A percentile compares a stretch with the other conserved stretches of the same genome.
phyloP scores from a whole-genome alignment of 208 protist species.

The Wallacemonas sp. region DNA sequence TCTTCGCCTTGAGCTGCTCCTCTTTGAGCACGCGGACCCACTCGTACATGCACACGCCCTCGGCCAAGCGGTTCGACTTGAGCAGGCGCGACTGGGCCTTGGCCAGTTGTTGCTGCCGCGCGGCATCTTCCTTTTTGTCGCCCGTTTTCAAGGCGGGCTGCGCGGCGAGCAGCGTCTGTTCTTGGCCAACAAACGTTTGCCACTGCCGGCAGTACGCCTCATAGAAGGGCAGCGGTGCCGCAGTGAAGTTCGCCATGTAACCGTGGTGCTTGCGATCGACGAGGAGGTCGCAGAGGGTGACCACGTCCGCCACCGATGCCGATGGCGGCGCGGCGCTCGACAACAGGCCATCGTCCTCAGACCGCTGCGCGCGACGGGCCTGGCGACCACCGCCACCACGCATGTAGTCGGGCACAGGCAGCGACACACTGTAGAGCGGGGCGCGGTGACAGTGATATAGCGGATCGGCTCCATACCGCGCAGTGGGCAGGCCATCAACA shows the following conservation, averaged over 20 bases:
- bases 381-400: too few relatives aligned
- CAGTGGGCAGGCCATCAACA: conserved; percentile 21
- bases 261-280: background rate
- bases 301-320: background rate
- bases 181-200: background rate
- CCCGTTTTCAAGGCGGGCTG: conserved; percentile 13
- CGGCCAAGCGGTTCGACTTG: conserved; percentile 16
- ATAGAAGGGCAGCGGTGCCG: conserved; percentile 14
- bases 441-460: conserved; percentile 39
- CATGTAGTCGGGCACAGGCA: conserved; percentile 27
- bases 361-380: too few relatives aligned
- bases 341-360: too few relatives aligned
- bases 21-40: conserved; percentile 33
- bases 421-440: conserved; percentile 29
- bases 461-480: conserved; percentile 23
- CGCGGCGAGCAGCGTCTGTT: background rate
- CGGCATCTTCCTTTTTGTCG: conserved; percentile 13
- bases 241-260: conserved; percentile 7
- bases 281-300: conserved; percentile 17
- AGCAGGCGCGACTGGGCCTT: background rate
- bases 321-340: background rate
- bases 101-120: background rate
- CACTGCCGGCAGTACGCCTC: conserved; percentile 26
- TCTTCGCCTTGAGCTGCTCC: conserved; percentile 23
- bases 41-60: conserved; percentile 28